These are phyloP conservation scores for Penicillium crystallinum DNA, from an alignment of 495 filamentous ascomycete species.

Conservation along the genomic window DNA sequence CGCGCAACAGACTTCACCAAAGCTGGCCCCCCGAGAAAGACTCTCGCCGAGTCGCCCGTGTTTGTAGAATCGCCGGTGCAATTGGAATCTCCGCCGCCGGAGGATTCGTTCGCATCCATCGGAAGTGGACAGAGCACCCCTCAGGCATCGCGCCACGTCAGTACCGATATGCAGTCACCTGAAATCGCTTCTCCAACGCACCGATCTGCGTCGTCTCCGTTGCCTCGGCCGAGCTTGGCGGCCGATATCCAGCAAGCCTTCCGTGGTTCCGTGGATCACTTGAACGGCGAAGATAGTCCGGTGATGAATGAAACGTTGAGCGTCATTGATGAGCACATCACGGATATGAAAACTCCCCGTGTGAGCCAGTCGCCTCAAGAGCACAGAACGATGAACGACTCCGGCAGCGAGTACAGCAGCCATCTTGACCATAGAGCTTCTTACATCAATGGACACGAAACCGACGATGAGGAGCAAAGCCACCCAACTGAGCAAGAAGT, in stretches of 20 bases:
- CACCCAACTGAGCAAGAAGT: constrained; percentile 59
- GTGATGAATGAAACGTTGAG: constrained; percentile 96
- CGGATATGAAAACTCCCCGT: constrained; percentile 76
- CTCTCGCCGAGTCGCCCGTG: constrained; percentile 18
- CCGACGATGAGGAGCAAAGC: constrained; percentile 62
- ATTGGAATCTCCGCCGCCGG: constrained; percentile 18
- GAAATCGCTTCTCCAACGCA: constrained; percentile 23
- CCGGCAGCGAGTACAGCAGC: constrained; percentile 84
- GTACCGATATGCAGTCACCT: constrained; percentile 27
- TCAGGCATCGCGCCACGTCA: constrained; percentile 45
- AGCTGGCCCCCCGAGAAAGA: background rate
- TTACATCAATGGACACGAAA: constrained; percentile 85
- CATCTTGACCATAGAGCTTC: constrained; percentile 72
- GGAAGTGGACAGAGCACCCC: constrained; percentile 41
- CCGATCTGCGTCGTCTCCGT: constrained; percentile 39
- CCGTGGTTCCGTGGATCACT: constrained; percentile 40
- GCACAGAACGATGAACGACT: constrained; percentile 63
- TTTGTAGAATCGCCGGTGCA: constrained; percentile 22
- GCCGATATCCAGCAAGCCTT: constrained; percentile 45
- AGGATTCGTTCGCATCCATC: constrained; percentile 18
- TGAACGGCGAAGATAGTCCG: constrained; percentile 59
- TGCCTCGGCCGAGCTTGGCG: constrained; percentile 35
- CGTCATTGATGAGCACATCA: constrained; percentile 98
- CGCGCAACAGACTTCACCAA: constrained; percentile 19
- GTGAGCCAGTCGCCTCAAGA: constrained; percentile 50